These are phyloP conservation scores for Paecilomyces sp. DNA, from an alignment of 2,329 filamentous ascomycete genomes.

Conservation along the genomic window DNA sequence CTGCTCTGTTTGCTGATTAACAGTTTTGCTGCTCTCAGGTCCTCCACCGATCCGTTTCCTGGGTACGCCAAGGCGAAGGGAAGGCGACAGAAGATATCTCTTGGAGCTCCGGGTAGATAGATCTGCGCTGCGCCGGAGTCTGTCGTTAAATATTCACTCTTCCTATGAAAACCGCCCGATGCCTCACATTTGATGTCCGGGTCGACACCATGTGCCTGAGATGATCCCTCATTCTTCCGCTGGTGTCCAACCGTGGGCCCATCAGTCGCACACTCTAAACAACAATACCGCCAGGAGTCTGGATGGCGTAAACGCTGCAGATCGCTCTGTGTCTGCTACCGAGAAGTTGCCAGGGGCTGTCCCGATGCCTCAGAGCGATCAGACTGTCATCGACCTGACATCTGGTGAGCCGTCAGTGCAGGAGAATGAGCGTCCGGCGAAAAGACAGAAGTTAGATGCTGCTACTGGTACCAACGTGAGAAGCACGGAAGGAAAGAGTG, in stretches of 20 bases:
- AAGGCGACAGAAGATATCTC: not conserved
- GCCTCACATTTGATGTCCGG: constrained; percentile 11
- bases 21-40: not conserved
- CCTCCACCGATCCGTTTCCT: not conserved
- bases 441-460: constrained; percentile 30
- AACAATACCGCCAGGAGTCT: constrained; percentile 17
- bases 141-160: not conserved
- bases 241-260: constrained; percentile 32
- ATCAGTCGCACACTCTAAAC: constrained; percentile 24
- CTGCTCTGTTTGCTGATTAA: not conserved
- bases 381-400: constrained; percentile 31
- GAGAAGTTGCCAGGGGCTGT: constrained; percentile 19
- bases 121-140: not conserved
- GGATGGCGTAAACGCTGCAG: constrained; percentile 17
- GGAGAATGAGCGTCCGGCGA: constrained; percentile 28
- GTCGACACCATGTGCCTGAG: constrained; percentile 30
- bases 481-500: constrained; percentile 16
- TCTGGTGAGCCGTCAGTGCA: constrained; percentile 19
- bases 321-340: constrained; percentile 14
- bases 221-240: constrained; percentile 36
- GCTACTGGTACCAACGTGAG: constrained; percentile 10
- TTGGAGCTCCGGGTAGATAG: not conserved
- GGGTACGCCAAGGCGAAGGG: not conserved
- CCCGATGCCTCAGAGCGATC: constrained; percentile 16
- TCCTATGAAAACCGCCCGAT: constrained; percentile 13